These are phyloP conservation scores for Aspergillus fructus DNA, from an alignment of 2,329 filamentous ascomycete species.

Conservation along the genomic window DNA sequence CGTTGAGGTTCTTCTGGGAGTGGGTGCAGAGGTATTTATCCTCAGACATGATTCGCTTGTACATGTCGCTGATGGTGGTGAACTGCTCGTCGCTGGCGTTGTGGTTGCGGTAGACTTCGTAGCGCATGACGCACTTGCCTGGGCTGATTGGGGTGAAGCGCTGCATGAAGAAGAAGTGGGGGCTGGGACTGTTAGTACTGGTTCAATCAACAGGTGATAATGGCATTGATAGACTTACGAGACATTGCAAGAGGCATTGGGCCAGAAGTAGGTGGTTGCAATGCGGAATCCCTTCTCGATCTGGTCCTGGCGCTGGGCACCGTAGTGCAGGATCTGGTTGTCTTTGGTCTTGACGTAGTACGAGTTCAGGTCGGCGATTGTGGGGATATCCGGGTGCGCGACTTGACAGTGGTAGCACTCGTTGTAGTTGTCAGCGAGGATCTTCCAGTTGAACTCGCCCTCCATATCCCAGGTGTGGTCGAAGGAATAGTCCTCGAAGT, in stretches of 20 bases:
- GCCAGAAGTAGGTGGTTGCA: slow-evolving; percentile 36
- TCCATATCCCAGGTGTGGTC: slow-evolving; percentile 60
- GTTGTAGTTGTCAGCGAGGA: slow-evolving; percentile 64
- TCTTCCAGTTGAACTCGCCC: slow-evolving; percentile 61
- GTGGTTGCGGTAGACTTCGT: slow-evolving; percentile 65
- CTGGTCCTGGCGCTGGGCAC: slow-evolving; percentile 47
- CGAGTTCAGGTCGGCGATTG: slow-evolving; percentile 55
- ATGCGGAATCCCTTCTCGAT: slow-evolving; percentile 44
- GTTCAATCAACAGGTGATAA: no score
- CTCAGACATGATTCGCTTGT: slow-evolving; percentile 64
- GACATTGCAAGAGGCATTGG: slow-evolving; percentile 34
- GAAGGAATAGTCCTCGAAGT: slow-evolving; percentile 57
- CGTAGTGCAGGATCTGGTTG: slow-evolving; percentile 52
- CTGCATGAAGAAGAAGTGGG: slow-evolving; percentile 63
- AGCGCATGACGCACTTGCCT: slow-evolving; percentile 55
- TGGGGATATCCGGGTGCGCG: slow-evolving; percentile 23
- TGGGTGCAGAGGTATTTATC: slow-evolving; percentile 61
- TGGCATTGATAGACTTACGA: slow-evolving; percentile 25
- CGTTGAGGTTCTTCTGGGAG: slow-evolving; percentile 60
- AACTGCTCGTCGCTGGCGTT: slow-evolving; percentile 59
- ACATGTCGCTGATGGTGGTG: slow-evolving; percentile 55
- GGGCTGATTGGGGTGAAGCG: slow-evolving; percentile 58
- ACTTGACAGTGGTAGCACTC: slow-evolving; percentile 35
- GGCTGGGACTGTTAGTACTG: slow-evolving; percentile 30
- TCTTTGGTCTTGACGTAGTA: slow-evolving; percentile 53